Evolutionary conservation across 306 rosid genomes (phyloP), one percentile per base, ranked within the genome.

Genomic region (Clitoria ternatea): DNA sequence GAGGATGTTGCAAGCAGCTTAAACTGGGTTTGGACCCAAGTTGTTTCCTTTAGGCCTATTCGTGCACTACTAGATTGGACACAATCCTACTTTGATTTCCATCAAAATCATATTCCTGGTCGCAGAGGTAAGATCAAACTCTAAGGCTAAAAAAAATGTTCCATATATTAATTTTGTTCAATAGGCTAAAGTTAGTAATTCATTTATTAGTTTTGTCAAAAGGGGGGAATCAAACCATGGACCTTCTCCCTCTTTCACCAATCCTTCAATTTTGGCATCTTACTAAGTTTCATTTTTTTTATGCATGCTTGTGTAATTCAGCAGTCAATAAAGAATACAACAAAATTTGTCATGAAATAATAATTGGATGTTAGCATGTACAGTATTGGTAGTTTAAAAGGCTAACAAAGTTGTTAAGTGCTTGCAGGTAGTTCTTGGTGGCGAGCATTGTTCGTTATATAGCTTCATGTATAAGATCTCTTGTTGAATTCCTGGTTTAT

Each of bases 381-480:
- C n/a, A 11, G 4, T 42, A 2, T 26, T 36, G 33, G 20, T 17
- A 17, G 33, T 29, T 11, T 13, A 26, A 4, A 73, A 50, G 30
- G 1, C 37, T 79, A 11, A 73, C 55, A 43, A 70, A 54, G 52
- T 6, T 6, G 49, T 13, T 23, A 48, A 48, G 48, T 55, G 45
- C 3, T 15, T 77, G 87, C 88, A 88, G 94, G 70, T 52, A 73
- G 20, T n/a, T 17, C 82, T 32, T 75, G 90, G 94, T 79, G 90
- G 87, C 74, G 81, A 29, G 68, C 79, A 52, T 79, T 76, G 72
- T 40, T 77, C 24, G 37, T 74, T 74, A 33, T 76, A 9, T 82
- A 69, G 78, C 40, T 66, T 19, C 47, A 61, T 54, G 32, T 42
- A 3, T 13, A 22, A 72, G 35, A 35, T n/a, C 19, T 61, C 40